These are phyloP conservation scores for Melastoma malabathricum DNA, from an alignment of 345 rosid genomes.

Conservation along the genomic window DNA sequence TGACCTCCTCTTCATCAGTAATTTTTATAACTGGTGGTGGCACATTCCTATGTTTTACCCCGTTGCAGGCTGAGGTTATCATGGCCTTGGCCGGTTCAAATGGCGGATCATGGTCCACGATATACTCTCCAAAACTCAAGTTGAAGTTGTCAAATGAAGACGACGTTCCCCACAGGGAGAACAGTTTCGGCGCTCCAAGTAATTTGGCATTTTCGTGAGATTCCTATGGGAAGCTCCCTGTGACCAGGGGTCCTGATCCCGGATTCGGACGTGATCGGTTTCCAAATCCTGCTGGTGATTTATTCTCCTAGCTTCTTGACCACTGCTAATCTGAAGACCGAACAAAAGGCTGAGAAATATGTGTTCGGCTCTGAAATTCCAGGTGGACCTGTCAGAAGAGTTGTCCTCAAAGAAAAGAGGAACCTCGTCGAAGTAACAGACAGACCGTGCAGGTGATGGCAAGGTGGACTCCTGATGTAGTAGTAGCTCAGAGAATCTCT, in stretches of 20 bases:
- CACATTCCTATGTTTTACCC: neutral
- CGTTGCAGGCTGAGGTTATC: constrained; percentile 74
- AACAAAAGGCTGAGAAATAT: neutral
- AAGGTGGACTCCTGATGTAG: constrained; percentile 21
- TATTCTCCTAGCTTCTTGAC: neutral
- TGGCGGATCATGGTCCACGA: constrained; percentile 94
- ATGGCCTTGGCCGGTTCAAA: constrained; percentile 96
- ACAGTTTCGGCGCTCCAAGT: constrained; percentile 14
- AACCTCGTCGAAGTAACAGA: constrained; percentile 27
- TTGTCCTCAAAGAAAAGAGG: constrained; percentile 26
- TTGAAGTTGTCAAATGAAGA: constrained; percentile 18
- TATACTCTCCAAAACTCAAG: constrained; percentile 46
- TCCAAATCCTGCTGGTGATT: constrained; percentile 36
- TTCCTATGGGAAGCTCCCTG: constrained; percentile 23
- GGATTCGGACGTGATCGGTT: constrained; percentile 24
- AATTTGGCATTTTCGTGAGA: constrained; percentile 27
- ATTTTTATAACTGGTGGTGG: no score
- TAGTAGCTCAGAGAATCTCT: neutral
- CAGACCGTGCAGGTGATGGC: constrained; percentile 31
- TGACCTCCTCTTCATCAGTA: neutral
- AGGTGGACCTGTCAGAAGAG: constrained; percentile 38
- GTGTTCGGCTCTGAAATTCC: constrained; percentile 2
- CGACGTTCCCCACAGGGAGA: constrained; percentile 15
- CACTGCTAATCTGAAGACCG: neutral
- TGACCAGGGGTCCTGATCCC: constrained; percentile 13